phyloP scores from a whole-genome alignment of 2,329 filamentous ascomycete species.

The Dactylellina sp. region DNA sequence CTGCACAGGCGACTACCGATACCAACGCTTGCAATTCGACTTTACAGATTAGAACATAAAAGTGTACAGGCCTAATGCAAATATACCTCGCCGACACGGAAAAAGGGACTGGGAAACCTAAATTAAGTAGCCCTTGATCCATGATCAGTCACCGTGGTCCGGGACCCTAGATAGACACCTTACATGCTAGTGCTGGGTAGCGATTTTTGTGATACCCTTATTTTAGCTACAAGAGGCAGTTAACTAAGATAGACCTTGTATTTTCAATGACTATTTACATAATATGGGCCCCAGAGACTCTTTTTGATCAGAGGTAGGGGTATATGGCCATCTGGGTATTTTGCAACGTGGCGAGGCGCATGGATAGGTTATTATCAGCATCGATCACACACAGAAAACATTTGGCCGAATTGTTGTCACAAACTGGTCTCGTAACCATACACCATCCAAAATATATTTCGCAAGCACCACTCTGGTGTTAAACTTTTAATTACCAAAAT shows the following conservation, averaged over 20 bases:
- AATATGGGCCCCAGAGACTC: too few species aligned
- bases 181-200: conserved; percentile 3
- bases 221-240: neutral
- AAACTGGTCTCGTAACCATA: too few species aligned
- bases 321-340: too few species aligned
- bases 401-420: too few species aligned
- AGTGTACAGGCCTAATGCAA: conserved; percentile 1
- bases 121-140: conserved; percentile 8
- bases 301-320: too few species aligned
- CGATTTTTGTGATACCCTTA: neutral
- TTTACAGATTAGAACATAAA: conserved; percentile 22
- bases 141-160: conserved; percentile 9
- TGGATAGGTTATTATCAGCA: too few species aligned
- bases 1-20: neutral
- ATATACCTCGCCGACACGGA: conserved; percentile 20
- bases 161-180: conserved; percentile 22
- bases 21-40: neutral
- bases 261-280: too few species aligned
- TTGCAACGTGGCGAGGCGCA: too few species aligned
- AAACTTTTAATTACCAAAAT: too few species aligned
- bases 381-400: too few species aligned
- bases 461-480: too few species aligned
- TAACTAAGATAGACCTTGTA: neutral
- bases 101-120: neutral
- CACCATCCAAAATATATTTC: too few species aligned